Evolutionary conservation across 163 green algal genomes (phyloP).

Genomic region (Scenedesmus sp.): DNA sequence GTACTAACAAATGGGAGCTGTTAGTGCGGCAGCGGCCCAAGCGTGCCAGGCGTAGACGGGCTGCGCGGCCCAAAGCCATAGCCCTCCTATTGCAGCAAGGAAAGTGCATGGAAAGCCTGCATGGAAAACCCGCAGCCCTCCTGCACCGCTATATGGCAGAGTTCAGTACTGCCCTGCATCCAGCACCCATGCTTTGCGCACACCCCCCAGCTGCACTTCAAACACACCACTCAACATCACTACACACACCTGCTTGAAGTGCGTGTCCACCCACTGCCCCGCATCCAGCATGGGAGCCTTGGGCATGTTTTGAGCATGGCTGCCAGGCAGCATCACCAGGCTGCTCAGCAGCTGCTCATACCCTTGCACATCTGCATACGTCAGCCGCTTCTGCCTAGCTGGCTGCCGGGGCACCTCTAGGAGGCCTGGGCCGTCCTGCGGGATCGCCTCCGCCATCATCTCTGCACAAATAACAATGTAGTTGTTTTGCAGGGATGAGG

Average conservation of each 20-base stretch:
- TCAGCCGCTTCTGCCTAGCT: conserved; percentile 5
- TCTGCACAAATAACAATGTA: not conserved
- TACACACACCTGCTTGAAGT: conserved; percentile 45
- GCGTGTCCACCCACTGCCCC: conserved; percentile 36
- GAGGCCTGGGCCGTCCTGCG: not conserved
- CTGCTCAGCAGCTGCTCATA: not conserved
- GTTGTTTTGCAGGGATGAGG: too few relatives aligned
- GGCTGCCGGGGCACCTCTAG: not conserved
- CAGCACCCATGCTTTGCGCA: too few relatives aligned
- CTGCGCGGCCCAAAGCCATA: too few relatives aligned
- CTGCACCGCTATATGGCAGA: too few relatives aligned
- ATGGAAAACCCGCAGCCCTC: too few relatives aligned
- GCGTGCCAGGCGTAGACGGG: too few relatives aligned
- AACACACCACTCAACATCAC: too few relatives aligned
- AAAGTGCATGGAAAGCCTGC: too few relatives aligned
- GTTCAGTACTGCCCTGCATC: too few relatives aligned
- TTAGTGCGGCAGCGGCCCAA: not conserved
- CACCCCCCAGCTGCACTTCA: too few relatives aligned
- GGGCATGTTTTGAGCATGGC: not conserved
- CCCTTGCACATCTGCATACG: conserved; percentile 20
- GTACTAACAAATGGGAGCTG: not conserved
- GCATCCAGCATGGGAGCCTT: conserved; percentile 18
- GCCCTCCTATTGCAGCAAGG: too few relatives aligned
- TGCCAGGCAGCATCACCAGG: not conserved
- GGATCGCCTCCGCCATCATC: not conserved